Conservation (phyloP, 1,139 yeast genomes). For the Nadsonia commutata region DNA sequence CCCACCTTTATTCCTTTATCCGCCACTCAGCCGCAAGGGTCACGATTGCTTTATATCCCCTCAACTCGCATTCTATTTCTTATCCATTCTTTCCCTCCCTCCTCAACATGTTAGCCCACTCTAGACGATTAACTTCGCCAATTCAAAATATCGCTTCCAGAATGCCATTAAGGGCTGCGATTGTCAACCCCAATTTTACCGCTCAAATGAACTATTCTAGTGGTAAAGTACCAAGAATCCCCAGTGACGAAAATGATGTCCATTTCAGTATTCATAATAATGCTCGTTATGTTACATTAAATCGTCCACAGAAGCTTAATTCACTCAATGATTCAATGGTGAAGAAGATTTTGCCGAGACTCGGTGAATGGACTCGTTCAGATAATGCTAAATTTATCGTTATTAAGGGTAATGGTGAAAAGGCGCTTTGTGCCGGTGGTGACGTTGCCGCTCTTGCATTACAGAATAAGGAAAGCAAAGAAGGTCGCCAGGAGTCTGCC, state of each 20-base stretch:
- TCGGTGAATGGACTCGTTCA: constrained; percentile 64
- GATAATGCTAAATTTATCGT: constrained; percentile 49
- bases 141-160: background rate
- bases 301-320: constrained; percentile 73
- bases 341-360: constrained; percentile 53
- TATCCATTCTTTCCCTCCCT: background rate
- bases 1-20: no score
- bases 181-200: background rate
- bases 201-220: background rate
- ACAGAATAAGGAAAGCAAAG: constrained; percentile 33
- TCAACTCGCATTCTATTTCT: background rate
- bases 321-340: constrained; percentile 77
- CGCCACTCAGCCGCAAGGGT: no score
- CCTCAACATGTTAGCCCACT: background rate
- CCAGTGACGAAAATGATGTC: background rate
- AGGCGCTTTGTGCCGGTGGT: constrained; percentile 60
- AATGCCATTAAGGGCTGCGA: background rate
- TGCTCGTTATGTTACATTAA: constrained; percentile 34
- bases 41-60: no score
- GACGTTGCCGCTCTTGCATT: constrained; percentile 63
- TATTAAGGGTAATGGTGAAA: constrained; percentile 48
- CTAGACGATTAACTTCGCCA: background rate
- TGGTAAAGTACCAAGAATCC: background rate
- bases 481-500: constrained; percentile 29
- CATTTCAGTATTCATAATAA: background rate